Percentiles rank a stretch among this genome's conserved stretches.
phyloP scores from a whole-genome alignment of 495 filamentous ascomycete genomes.

The Talaromyces ruber region DNA sequence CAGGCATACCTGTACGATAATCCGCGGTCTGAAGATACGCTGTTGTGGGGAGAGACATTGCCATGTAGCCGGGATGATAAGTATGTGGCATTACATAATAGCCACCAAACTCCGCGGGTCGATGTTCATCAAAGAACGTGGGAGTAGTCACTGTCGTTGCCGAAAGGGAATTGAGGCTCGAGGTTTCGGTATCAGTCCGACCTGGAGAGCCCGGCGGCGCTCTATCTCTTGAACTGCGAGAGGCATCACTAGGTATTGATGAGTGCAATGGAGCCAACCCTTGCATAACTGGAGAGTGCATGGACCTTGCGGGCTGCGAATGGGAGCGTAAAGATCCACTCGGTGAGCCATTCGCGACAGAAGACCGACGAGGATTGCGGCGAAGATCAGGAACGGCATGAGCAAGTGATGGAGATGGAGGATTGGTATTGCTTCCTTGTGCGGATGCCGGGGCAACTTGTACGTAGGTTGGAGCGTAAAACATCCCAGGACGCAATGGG shows the following conservation, averaged over 20 bases:
- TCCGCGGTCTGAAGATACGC: constrained; percentile 31
- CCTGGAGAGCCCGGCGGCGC: constrained; percentile 26
- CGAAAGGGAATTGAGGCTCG: constrained; percentile 30
- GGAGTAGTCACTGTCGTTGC: constrained; percentile 28
- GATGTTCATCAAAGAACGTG: constrained; percentile 36
- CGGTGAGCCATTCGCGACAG: constrained; percentile 42
- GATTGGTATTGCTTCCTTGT: constrained; percentile 49
- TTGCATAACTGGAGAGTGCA: constrained; percentile 34
- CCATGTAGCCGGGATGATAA: constrained; percentile 35
- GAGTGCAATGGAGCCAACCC: constrained; percentile 30
- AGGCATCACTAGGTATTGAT: constrained; percentile 22
- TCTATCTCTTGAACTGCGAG: constrained; percentile 26
- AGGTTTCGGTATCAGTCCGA: constrained; percentile 29
- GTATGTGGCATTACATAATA: constrained; percentile 52
- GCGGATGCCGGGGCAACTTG: constrained; percentile 31
- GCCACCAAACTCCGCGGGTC: constrained; percentile 53
- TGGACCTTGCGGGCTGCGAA: constrained; percentile 53
- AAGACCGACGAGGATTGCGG: constrained; percentile 48
- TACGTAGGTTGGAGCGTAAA: constrained; percentile 42
- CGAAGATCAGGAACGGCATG: constrained; percentile 46
- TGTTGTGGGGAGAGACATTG: constrained; percentile 36
- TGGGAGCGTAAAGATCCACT: constrained; percentile 50
- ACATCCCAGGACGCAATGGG: constrained; percentile 34
- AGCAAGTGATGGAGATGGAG: constrained; percentile 53
- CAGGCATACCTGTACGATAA: constrained; percentile 28